Conservation (phyloP, 2,329 filamentous ascomycete species). For the Hypoxylon sp. region DNA sequence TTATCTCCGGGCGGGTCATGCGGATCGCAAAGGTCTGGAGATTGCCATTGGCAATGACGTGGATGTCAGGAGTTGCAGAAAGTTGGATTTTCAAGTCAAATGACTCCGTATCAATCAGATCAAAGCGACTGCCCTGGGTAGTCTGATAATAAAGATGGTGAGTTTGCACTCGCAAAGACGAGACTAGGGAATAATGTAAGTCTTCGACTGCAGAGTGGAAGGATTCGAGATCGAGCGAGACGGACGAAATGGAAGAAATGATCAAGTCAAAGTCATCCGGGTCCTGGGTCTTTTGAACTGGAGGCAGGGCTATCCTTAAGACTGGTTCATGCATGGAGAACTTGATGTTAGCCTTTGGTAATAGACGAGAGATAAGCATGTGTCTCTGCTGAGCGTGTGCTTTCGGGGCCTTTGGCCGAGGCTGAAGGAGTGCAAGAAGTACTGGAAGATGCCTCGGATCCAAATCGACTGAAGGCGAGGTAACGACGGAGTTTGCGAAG, state of each 20-base stretch:
- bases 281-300: conserved; percentile 73
- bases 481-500: conserved; percentile 95
- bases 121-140: conserved; percentile 82
- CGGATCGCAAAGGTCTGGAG: conserved; percentile 90
- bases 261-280: conserved; percentile 92
- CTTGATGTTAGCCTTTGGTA: conserved; percentile 95
- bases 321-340: conserved; percentile 98
- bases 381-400: conserved; percentile 65
- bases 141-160: conserved; percentile 97
- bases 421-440: conserved; percentile 79
- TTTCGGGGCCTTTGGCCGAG: conserved; percentile 59
- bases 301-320: conserved; percentile 86
- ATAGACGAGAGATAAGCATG: conserved; percentile 84
- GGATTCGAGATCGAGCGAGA: conserved; percentile 93
- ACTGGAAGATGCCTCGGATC: conserved; percentile 92
- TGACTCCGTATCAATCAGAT: conserved; percentile 87
- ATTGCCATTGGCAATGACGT: conserved; percentile 82
- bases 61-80: conserved; percentile 85
- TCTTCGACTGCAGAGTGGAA: conserved; percentile 91
- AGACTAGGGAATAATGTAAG: conserved; percentile 86
- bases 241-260: conserved; percentile 93
- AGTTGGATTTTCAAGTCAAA: conserved; percentile 89
- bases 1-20: conserved; percentile 92
- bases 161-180: conserved; percentile 84
- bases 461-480: conserved; percentile 92